Evolutionary conservation across 768 basidiomycete genomes (phyloP), one percentile per base, ranked within the genome.

Genomic region (Pleurotus ostreatus): DNA sequence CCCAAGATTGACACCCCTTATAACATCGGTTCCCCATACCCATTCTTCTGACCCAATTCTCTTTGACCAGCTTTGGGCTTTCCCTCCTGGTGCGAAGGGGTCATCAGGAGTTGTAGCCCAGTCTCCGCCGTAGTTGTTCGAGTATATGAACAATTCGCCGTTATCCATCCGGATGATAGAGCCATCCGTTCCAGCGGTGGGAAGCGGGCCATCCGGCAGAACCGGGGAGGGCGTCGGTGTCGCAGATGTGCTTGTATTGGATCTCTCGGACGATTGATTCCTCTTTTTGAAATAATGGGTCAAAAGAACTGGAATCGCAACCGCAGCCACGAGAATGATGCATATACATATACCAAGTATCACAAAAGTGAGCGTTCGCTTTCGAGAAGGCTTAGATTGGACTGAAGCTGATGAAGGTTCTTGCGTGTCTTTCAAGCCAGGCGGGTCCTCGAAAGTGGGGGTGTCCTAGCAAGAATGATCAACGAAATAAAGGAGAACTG

Each of bases 81-180:
- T 82, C 0, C 92, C 93, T 34, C 83, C 82, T 63, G 81, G 77
- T 62, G 79, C 81, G 70, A 92, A 89, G 2, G 92, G 92, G 58
- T 85, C 72, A 9, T 75, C 74, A 2, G 86, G 81, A 68, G 94
- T 83, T 62, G 74, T 78, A 48, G 84, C 86, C 93, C 94, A 97
- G 62, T 75, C 79, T 0, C 95, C 94, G 54, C 90, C 92, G 62
- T 90, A 90, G 6, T 76, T 52, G 66, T 94, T 97, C 43, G 67
- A 65, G 70, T 97, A 98, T 1, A 77, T 86, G 73, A 93, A 89
- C 2, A 78, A 88, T 3, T 83, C 78, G 8, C 94, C 94, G 64
- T 94, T 85, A 2, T 85, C 89, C 63, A 80, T 78, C 2, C 79
- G 85, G 44, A 94, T 73, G 12, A 73, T 71, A 55, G 82, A 88